Percentiles rank a stretch among this genome's conserved stretches.
Conservation (phyloP, 208 protist genomes). For the Acanthamoeba triangularis region DNA sequence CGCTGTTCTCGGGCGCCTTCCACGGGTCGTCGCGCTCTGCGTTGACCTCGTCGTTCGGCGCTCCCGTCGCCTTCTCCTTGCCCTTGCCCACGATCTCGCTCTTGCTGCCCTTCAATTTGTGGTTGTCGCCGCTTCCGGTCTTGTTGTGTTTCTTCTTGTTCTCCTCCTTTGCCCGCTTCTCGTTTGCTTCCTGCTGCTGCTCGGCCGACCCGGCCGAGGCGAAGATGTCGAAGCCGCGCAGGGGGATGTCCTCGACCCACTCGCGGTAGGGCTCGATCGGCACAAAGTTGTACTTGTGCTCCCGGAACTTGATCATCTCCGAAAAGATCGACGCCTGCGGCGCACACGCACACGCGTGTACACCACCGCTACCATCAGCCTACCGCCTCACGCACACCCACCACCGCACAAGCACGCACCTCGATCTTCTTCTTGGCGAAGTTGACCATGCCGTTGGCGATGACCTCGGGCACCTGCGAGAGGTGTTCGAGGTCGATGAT, state of each 20-base stretch:
- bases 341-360: neutral
- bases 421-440: constrained; percentile 68
- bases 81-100: neutral
- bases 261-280: constrained; percentile 6
- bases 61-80: neutral
- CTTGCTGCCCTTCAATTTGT: neutral
- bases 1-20: too few species aligned
- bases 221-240: constrained; percentile 1
- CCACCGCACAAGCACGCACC: neutral
- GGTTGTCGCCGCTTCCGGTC: neutral
- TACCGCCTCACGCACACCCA: too few species aligned
- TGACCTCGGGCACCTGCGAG: neutral
- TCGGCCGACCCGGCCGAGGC: neutral
- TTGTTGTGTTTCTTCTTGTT: neutral
- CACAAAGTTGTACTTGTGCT: constrained; percentile 60
- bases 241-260: constrained; percentile 22
- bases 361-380: neutral
- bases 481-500: constrained; percentile 75
- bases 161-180: neutral
- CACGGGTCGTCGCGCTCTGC: too few species aligned
- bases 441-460: constrained; percentile 54
- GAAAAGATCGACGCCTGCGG: constrained; percentile 35
- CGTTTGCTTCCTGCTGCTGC: neutral
- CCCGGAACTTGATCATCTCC: constrained; percentile 48
- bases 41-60: neutral